Evolutionary conservation across 768 basidiomycete genomes (phyloP).

Genomic region (Boletellus emodensis): DNA sequence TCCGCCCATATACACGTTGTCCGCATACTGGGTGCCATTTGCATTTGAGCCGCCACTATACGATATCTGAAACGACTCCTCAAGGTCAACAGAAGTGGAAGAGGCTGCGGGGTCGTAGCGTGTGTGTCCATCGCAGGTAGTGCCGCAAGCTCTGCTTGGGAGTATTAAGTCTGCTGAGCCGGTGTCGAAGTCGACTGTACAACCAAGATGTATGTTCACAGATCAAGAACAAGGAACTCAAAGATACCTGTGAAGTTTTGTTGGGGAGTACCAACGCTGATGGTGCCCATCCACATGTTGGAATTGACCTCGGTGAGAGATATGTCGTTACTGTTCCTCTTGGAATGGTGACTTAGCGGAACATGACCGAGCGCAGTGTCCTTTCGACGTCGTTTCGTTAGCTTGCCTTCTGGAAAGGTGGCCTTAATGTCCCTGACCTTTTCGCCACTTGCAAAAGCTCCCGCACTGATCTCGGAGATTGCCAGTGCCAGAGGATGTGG

Average conservation of each 20-base stretch:
- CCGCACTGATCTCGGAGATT: conserved; percentile 6
- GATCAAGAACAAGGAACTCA: not conserved
- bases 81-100: conserved; percentile 29
- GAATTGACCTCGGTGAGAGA: conserved; percentile 36
- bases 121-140: conserved; percentile 31
- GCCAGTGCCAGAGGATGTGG: conserved; percentile 31
- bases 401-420: not conserved
- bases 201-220: not conserved
- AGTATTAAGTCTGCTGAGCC: conserved; percentile 50
- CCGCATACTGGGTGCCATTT: conserved; percentile 38
- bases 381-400: conserved; percentile 8
- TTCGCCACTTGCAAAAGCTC: not conserved
- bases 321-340: conserved; percentile 28
- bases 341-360: conserved; percentile 10
- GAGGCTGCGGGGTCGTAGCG: conserved; percentile 29
- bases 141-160: conserved; percentile 27
- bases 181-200: conserved; percentile 50
- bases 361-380: not conserved
- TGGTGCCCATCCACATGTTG: conserved; percentile 43
- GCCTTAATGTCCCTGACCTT: not conserved
- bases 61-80: conserved; percentile 26
- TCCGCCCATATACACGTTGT: conserved; percentile 41
- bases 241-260: conserved; percentile 38
- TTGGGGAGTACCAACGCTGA: conserved; percentile 47
- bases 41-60: conserved; percentile 40